phyloP scores from a whole-genome alignment of 305 asterid genomes.

The Fraxinus nigra region DNA sequence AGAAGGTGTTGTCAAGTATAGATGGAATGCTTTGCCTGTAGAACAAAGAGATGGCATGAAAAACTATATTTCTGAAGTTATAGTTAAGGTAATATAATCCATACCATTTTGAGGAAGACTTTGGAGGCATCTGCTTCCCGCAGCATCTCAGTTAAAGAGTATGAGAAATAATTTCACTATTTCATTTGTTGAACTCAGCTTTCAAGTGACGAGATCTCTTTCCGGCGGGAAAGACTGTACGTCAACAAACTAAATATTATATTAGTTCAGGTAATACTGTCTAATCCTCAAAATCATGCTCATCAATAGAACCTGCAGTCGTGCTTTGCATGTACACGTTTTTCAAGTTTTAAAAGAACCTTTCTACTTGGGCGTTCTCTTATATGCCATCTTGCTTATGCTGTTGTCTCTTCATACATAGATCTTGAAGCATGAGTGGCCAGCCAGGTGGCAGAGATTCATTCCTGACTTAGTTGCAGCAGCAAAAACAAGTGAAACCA shows the following conservation, averaged over 20 bases:
- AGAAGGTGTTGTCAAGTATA: conserved; percentile 95
- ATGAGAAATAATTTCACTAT: conserved; percentile 18
- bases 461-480: conserved; percentile 97
- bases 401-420: conserved; percentile 28
- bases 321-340: not conserved
- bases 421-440: conserved; percentile 99
- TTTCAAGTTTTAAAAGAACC: conserved; percentile 3
- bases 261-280: conserved; percentile 78
- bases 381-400: conserved; percentile 14
- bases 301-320: not conserved
- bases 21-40: conserved; percentile 97
- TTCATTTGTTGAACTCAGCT: conserved; percentile 43
- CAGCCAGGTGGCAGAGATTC: conserved; percentile 89
- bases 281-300: conserved; percentile 11
- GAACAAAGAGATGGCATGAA: conserved; percentile 99
- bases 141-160: not conserved
- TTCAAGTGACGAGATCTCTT: conserved; percentile 89
- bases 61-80: conserved; percentile 95
- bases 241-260: conserved; percentile 84
- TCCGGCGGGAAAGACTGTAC: conserved; percentile 85
- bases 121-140: not conserved
- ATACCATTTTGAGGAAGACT: not conserved
- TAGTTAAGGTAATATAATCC: conserved; percentile 66
- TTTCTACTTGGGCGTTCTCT: not conserved
- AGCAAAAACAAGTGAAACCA: conserved; percentile 90